A percentile compares a stretch with the other conserved stretches of the same genome.
phyloP scores from a whole-genome alignment of 208 protist species.

The Trypanosoma mega region DNA sequence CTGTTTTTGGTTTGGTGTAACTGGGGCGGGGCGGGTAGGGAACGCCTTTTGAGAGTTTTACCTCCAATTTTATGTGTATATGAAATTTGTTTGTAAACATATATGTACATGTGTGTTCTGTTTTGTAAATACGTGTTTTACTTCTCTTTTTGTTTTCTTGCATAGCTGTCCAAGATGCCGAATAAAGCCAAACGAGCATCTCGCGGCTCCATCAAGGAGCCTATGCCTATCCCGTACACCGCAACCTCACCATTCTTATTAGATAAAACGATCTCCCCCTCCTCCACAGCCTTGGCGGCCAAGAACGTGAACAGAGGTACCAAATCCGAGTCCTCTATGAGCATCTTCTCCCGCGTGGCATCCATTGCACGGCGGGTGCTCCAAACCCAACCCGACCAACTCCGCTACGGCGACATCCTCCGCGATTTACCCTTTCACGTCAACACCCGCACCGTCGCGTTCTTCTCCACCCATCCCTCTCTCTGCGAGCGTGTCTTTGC shows the following conservation, averaged over 20 bases:
- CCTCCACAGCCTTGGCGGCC: too few species aligned
- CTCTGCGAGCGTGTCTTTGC: slow-evolving; percentile 67
- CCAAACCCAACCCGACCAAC: neutral
- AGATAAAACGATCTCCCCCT: too few species aligned
- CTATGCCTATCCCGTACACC: slow-evolving; percentile 33
- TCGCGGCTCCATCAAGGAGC: slow-evolving; percentile 20
- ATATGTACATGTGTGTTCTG: too few species aligned
- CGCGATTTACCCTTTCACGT: slow-evolving; percentile 72
- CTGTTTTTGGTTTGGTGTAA: too few species aligned
- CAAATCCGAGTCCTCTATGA: too few species aligned
- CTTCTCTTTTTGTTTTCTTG: slow-evolving; percentile 7
- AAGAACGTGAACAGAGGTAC: too few species aligned
- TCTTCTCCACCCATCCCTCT: slow-evolving; percentile 64
- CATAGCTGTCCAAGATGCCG: neutral
- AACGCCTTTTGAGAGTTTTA: too few species aligned
- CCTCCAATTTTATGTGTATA: too few species aligned
- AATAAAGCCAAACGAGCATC: slow-evolving; percentile 18
- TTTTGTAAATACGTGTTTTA: neutral
- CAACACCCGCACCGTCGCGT: slow-evolving; percentile 41
- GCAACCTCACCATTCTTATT: slow-evolving; percentile 14
- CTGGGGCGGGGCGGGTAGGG: too few species aligned
- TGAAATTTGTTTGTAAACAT: too few species aligned
- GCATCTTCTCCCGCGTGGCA: slow-evolving; percentile 16
- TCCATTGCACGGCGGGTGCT: slow-evolving; percentile 5
- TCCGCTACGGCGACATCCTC: slow-evolving; percentile 52